phyloP scores from a whole-genome alignment of 2,329 filamentous ascomycete species.

The Didymosphaeria variabile region DNA sequence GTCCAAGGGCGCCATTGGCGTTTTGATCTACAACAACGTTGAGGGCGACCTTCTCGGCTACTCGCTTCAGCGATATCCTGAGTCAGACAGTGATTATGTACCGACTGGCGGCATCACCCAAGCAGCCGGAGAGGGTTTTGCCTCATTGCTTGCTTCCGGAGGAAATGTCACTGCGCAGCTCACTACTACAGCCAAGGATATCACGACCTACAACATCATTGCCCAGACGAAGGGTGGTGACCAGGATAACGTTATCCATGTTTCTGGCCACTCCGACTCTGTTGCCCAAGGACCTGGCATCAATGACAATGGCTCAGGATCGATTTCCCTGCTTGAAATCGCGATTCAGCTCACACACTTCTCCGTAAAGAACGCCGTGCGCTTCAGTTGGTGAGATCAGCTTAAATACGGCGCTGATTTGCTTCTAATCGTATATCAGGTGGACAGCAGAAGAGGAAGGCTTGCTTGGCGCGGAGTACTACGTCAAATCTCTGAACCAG shows the following conservation, averaged over 20 bases:
- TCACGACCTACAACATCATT: constrained; percentile 61
- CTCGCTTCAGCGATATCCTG: constrained; percentile 60
- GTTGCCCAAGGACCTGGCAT: constrained; percentile 73
- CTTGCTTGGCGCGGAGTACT: constrained; percentile 67
- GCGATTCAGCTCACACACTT: constrained; percentile 73
- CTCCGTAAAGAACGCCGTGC: constrained; percentile 72
- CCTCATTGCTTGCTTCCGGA: constrained; percentile 61
- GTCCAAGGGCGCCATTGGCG: constrained; percentile 68
- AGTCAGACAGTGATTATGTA: constrained; percentile 59
- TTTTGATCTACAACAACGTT: constrained; percentile 76
- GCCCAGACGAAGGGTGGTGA: constrained; percentile 68
- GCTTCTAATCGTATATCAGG: background rate
- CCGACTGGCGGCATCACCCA: constrained; percentile 73
- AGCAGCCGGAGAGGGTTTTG: constrained; percentile 65
- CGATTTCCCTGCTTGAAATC: constrained; percentile 66
- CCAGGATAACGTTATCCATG: constrained; percentile 64
- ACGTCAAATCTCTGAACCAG: constrained; percentile 60
- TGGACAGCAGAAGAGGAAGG: constrained; percentile 73
- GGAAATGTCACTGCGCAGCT: constrained; percentile 37
- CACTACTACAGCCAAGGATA: constrained; percentile 35
- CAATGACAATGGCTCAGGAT: constrained; percentile 80
- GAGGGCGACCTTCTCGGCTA: constrained; percentile 61
- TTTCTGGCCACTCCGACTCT: constrained; percentile 70
- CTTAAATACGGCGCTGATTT: background rate
- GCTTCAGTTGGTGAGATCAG: constrained; percentile 64